Base-by-base conservation (phyloP, 768 basidiomycete genomes). In the Pleurotus pulmonarius region DNA sequence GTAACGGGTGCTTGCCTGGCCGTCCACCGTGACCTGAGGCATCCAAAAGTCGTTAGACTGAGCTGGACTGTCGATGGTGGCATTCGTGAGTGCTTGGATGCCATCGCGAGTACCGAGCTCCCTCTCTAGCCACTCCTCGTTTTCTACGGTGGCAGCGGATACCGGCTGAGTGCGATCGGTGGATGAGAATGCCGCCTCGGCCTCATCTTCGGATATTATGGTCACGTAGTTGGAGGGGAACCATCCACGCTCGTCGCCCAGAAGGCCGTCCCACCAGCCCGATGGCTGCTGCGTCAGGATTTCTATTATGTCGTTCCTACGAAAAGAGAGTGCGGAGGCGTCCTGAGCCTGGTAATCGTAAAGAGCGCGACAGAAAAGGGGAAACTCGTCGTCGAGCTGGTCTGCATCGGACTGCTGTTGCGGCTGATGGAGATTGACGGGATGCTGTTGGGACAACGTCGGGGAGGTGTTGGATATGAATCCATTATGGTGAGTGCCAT, bases 251-350 rank as follows among this genome's bases (percentile, higher is more conserved):
- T 90, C 88, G 55, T 92, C 90, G 47, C 86, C 84, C 18, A 97
- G 79, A 58, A 97, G 75, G 4, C 96, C 96, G 69, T 99, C 96
- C 97, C 95, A 98, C 96, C 96, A 99, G 13, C 96, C 96, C 4
- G 91, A 91, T 38, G 92, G 90, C 55, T 98, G 85, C 63, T 87
- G 88, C 9, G 89, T 91, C 53, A 96, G 79, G 58, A 98, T 93
- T 70, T 98, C 93, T 61, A 99, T 97, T 62, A 98, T 81, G 67
- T 98, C 94, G 60, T 87, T 89, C 62, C 82, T 84, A 59, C 70
- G 77, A 70, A 99, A 98, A 13, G 91, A 91, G 44, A 99, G 82
- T 0, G 96, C 90, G 2, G 94, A 93, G 44, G 83, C 77, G 63
- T 98, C 94, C 64, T 88, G 77, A n/a, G 91, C 87, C 62, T 86